Base-by-base conservation (phyloP, 768 basidiomycete genomes). In the Russula compacta region DNA sequence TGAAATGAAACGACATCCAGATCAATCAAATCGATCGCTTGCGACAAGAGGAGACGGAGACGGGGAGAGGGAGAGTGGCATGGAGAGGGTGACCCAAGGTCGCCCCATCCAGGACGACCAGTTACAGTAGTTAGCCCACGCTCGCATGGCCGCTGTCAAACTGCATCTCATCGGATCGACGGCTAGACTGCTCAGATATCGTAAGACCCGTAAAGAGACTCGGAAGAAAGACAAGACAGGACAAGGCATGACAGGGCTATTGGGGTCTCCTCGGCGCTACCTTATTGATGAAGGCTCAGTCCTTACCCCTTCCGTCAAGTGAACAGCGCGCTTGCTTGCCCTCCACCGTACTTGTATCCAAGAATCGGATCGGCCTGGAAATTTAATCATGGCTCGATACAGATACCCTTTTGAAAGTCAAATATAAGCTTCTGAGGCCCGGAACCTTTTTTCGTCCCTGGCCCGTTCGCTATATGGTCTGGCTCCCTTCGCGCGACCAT, bases 391-490 rank as follows among this genome's bases (percentile, higher is more conserved):
- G 15, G 54, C 62, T 66, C 64, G 49, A 65, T 64, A 48, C 62
- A 59, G 64, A 49, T 56, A 56, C 57, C 58, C 57, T 58, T 65
- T 59, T 57, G 53, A 64, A 66, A 66, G 63, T 57, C 65, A 66
- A 64, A 64, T 66, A 64, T 66, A 66, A 64, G 63, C 65, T 66
- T 66, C 64, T 66, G 59, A 64, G 64, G 32, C 58, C 63, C 63
- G 63, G 62, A 58, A 54, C 61, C 62, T 55, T 55, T 66, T 61
- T 66, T 64, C 51, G 65, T 66, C 65, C 65, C 65, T 66, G 65
- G 59, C 59, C 50, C 12, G 50, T 65, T 56, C 49, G 56, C 56
- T 56, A 64, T 64, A 61, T 62, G 50, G 55, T 56, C 61, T 55
- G 8, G 50, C 56, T 42, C 56, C 29, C 2, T 6, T 14, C 64